phyloP scores from a whole-genome alignment of 83 land plant species.

The Thuja plicata region DNA sequence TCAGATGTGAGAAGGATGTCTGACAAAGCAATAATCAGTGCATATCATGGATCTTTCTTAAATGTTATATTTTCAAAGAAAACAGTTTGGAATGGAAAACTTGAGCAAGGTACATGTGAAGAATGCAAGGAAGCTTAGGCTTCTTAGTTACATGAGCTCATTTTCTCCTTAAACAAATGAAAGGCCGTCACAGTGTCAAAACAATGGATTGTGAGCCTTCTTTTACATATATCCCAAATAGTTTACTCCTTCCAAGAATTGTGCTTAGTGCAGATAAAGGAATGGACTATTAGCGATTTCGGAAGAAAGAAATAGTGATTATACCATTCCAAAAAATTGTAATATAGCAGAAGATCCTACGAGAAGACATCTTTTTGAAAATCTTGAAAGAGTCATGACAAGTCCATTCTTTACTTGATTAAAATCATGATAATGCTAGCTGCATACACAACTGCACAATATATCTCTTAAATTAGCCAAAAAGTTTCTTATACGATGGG shows the following conservation, averaged over 20 bases:
- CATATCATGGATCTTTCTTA: too few relatives aligned
- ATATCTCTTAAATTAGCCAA: too few relatives aligned
- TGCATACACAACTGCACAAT: too few relatives aligned
- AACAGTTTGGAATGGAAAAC: constrained; percentile 22
- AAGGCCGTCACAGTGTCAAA: constrained; percentile 16
- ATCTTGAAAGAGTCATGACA: neutral
- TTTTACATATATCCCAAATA: neutral
- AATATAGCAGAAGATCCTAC: neutral
- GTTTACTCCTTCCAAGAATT: neutral
- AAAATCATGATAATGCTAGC: too few relatives aligned
- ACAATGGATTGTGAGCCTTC: neutral
- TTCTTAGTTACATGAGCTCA: constrained; percentile 59
- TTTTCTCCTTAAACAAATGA: constrained; percentile 39
- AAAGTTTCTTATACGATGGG: too few relatives aligned
- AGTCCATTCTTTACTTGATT: neutral
- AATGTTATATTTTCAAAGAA: too few relatives aligned
- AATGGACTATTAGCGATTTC: neutral
- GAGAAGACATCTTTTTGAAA: neutral
- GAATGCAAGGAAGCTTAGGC: constrained; percentile 82
- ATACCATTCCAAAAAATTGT: neutral
- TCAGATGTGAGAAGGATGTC: too few relatives aligned
- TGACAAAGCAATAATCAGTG: too few relatives aligned
- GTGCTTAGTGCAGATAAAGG: neutral
- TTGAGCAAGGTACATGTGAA: constrained; percentile 78
- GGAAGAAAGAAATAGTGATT: neutral